Evolutionary conservation across 352 stramenopile species (phyloP).

Genomic region (Phytopythium helicoides): DNA sequence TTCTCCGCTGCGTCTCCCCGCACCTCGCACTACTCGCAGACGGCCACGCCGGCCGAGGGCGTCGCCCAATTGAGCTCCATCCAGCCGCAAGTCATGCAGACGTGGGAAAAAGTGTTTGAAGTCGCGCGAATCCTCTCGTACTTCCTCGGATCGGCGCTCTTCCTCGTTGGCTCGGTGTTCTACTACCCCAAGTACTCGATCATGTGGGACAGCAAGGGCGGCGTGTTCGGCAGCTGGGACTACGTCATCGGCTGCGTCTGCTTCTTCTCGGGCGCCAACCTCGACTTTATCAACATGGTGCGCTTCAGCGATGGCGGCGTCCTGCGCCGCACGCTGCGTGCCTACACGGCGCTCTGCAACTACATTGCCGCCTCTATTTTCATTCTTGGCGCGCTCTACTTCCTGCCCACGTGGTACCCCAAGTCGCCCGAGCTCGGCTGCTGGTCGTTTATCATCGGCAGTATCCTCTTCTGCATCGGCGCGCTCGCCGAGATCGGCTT

Average conservation of each 20-base stretch:
- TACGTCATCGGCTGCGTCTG: conserved; percentile 74
- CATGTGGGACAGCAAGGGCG: conserved; percentile 56
- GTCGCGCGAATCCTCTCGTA: conserved; percentile 49
- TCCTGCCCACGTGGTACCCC: conserved; percentile 70
- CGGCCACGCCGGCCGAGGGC: not conserved
- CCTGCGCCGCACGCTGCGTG: conserved; percentile 48
- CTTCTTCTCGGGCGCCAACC: conserved; percentile 64
- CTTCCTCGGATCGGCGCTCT: conserved; percentile 65
- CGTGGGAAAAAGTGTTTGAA: conserved; percentile 52
- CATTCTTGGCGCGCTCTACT: conserved; percentile 76
- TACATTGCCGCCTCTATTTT: conserved; percentile 72
- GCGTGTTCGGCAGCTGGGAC: conserved; percentile 58
- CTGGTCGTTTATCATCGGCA: conserved; percentile 74
- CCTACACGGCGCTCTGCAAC: conserved; percentile 61
- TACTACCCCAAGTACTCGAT: conserved; percentile 78
- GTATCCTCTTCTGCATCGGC: conserved; percentile 57
- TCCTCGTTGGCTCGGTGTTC: conserved; percentile 75
- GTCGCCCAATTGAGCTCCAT: conserved; percentile 2
- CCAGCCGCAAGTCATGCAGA: conserved; percentile 11
- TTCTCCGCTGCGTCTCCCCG: conserved; percentile 14
- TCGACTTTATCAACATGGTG: conserved; percentile 72
- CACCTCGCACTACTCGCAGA: conserved; percentile 21
- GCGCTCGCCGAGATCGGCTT: conserved; percentile 65
- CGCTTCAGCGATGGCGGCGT: conserved; percentile 51
- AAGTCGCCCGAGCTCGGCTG: conserved; percentile 65